Evolutionary conservation across 2,329 filamentous ascomycete species (phyloP), one percentile per base, ranked within the genome.

Genomic region (Aspergillus pseudotamarii): DNA sequence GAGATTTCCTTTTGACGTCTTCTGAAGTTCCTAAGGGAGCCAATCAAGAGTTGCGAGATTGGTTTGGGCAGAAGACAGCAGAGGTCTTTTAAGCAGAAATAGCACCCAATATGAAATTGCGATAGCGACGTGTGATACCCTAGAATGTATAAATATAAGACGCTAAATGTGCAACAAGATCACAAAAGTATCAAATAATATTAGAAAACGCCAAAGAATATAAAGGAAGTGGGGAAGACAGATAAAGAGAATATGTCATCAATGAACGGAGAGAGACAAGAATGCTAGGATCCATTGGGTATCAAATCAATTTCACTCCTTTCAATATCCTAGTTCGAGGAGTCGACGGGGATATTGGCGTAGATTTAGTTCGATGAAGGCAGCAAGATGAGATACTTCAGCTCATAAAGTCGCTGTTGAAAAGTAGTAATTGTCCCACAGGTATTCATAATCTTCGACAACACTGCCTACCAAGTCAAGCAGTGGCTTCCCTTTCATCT

Each of bases 371-470:
- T 46, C 19, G 28, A 10, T 28, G 28, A 14, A 43, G 41, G 57
- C 61, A 38, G 54, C 56, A 51, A 59, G 57, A 41, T 9, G 16
- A 14, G 11, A 23, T 36, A 16, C 19, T n/a, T 19, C 8, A 36
- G n/a, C 57, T 73, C 66, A 80, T 54, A 80, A 70, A 14, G 86
- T 89, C 30, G 86, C 84, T 1, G 87, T 90, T 21, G 87, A 84
- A 78, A 98, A 99, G 79, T 98, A 96, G 78, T 97, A 98, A 72
- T 96, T 94, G 79, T 97, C 93, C 95, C 95, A 99, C 36, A 99
- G 83, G 76, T 96, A 98, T 78, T 97, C 92, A 76, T 99, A 99
- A 77, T 99, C 95, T 75, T 97, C 93, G 66, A 98, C 79, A 53
- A 99, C 90, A 62, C 91, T 92, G 10, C 89, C 91, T 28, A 97